phyloP scores from a whole-genome alignment of 1,284 basidiomycete species.

The Leccinum subspadiceum region DNA sequence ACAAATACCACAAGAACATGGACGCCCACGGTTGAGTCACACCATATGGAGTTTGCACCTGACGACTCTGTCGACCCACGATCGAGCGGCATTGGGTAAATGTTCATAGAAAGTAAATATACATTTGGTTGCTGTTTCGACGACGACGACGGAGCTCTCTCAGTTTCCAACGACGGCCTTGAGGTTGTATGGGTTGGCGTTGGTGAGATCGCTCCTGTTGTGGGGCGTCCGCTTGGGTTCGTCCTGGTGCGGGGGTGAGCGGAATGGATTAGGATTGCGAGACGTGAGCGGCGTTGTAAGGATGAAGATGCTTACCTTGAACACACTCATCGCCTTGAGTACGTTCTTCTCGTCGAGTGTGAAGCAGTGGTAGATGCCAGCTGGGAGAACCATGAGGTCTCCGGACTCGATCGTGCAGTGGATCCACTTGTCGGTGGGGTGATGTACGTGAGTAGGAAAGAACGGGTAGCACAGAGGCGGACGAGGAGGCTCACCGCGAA shows the following conservation, averaged over 20 bases:
- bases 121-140: neutral
- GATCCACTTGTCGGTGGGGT: constrained; percentile 67
- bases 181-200: constrained; percentile 62
- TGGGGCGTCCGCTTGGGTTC: constrained; percentile 77
- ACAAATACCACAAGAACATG: too few relatives aligned
- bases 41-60: too few relatives aligned
- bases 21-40: too few relatives aligned
- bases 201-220: constrained; percentile 61
- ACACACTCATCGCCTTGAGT: constrained; percentile 72
- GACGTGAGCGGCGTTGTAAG: neutral
- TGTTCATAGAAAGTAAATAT: neutral
- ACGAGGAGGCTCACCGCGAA: constrained; percentile 53
- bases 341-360: constrained; percentile 70
- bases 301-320: constrained; percentile 52
- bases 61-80: too few relatives aligned
- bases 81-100: neutral
- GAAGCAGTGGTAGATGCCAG: constrained; percentile 86
- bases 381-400: constrained; percentile 68
- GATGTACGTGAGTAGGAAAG: neutral
- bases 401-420: constrained; percentile 65
- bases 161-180: constrained; percentile 39
- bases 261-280: neutral
- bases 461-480: neutral
- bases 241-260: constrained; percentile 48
- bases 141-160: neutral